Base-by-base conservation (phyloP, 2,329 filamentous ascomycete species). In the Lachnellula willkommii region DNA sequence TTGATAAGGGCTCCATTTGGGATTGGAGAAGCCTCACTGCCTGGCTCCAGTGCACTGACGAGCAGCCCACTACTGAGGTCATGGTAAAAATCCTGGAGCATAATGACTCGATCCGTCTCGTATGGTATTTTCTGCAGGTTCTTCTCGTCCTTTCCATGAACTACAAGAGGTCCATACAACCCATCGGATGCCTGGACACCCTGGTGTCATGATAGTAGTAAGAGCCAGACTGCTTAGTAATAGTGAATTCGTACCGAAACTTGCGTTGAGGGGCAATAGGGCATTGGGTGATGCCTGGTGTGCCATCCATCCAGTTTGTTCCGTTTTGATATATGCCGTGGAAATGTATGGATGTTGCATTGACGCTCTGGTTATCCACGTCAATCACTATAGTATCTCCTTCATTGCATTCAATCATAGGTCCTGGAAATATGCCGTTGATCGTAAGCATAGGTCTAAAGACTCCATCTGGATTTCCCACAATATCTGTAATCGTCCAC, bases 301-400 rank as follows among this genome's bases (percentile, higher is more conserved):
- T 80, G 0, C 88, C 89, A 65, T 93, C 88, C 84, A 90, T 89
- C 55, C 78, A 78, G 56, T 83, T 89, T 0, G 87, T 88, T 11
- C 86, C 87, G 62, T 89, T 89, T 67, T 90, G 87, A 66, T 83
- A 90, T 60, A 93, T 77, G 15, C 89, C 89, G 63, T 93, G 89
- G 69, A 88, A 92, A 67, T 93, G 89, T 5, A 92, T 75, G 7
- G 83, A 80, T 0, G 88, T 69, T 12, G 67, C 79, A 61, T 90
- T 88, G 12, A 75, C 74, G 0, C 87, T 81, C 22, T 79, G 76
- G 63, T 93, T 93, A 62, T 82, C 73, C 50, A 90, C 76, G 35
- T 88, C 82, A 45, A 91, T 81, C 3, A 89, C 70, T 8, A 94
- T 70, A 1, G 79, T 82, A 63, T 94, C 89, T 20, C 87, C 88